Evolutionary conservation across 2,329 filamentous ascomycete species (phyloP).

Genomic region (Salinomyces thailandicus): DNA sequence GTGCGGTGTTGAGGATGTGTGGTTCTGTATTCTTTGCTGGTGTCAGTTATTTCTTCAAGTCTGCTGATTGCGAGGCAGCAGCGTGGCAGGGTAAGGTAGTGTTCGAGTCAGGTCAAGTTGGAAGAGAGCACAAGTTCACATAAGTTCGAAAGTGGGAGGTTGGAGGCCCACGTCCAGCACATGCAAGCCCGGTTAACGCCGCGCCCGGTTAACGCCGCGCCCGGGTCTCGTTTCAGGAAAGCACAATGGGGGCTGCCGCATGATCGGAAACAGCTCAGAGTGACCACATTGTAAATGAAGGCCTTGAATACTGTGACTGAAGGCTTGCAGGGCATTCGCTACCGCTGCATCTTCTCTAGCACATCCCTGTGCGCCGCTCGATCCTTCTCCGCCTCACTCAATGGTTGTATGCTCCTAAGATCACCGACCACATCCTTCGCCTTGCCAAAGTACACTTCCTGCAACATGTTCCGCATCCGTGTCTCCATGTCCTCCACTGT

Average conservation of each 20-base stretch:
- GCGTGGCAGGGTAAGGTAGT: not conserved
- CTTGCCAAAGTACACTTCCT: slow-evolving; percentile 99
- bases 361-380: slow-evolving; percentile 80
- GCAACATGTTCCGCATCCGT: slow-evolving; percentile 95
- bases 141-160: not conserved
- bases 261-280: not conserved
- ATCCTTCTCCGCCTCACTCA: slow-evolving; percentile 78
- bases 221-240: not conserved
- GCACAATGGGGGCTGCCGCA: not conserved
- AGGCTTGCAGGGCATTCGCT: no score
- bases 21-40: not conserved
- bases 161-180: no score
- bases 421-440: slow-evolving; percentile 97
- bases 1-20: not conserved
- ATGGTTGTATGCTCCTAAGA: slow-evolving; percentile 70
- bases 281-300: not conserved
- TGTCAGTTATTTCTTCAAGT: no score
- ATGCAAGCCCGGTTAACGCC: no score
- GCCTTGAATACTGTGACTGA: no score
- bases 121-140: not conserved
- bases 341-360: slow-evolving; percentile 48
- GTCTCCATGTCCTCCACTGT: slow-evolving; percentile 99
- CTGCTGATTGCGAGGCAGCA: no score
- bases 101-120: not conserved
- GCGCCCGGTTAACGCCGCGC: no score